Percentiles rank a stretch among this genome's conserved stretches.
These are phyloP conservation scores for Rhodotorula babjevae DNA, from an alignment of 768 basidiomycete species.

Conservation along the genomic window DNA sequence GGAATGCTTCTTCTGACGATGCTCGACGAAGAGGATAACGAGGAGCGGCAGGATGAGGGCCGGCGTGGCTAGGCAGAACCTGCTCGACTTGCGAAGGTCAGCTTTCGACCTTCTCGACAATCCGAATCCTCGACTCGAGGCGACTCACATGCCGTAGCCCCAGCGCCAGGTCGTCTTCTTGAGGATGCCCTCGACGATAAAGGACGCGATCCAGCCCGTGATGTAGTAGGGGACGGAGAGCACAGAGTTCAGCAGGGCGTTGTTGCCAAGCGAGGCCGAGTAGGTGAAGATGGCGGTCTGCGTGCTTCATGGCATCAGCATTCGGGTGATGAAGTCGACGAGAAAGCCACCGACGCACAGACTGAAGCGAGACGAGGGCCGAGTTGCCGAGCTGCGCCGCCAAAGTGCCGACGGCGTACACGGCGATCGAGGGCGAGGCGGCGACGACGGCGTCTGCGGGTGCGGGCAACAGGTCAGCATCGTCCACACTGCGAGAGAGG, in stretches of 20 bases:
- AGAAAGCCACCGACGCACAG: not conserved
- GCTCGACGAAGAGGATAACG: not conserved
- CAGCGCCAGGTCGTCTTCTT: not conserved
- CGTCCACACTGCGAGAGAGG: not conserved
- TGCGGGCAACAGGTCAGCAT: too few species aligned
- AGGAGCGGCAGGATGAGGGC: not conserved
- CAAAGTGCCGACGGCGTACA: not conserved
- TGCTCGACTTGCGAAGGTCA: not conserved
- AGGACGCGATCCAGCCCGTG: not conserved
- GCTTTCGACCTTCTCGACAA: too few species aligned
- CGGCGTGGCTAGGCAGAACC: not conserved
- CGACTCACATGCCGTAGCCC: not conserved
- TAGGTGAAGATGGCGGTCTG: not conserved
- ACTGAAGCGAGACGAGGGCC: not conserved
- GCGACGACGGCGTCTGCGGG: not conserved
- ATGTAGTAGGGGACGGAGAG: not conserved
- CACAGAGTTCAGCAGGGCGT: not conserved
- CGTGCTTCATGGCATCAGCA: too few species aligned
- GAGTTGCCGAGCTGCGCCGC: not conserved
- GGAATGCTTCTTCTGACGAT: not conserved
- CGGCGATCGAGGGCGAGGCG: not conserved
- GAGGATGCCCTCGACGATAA: not conserved
- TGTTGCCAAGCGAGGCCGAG: not conserved
- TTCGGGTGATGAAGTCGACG: rapidly evolving
- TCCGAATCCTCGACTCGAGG: too few species aligned